Percentiles rank a stretch among this genome's conserved stretches.
Conservation (phyloP, 2,329 filamentous ascomycete species). For the Fusarium cyanostomum region DNA sequence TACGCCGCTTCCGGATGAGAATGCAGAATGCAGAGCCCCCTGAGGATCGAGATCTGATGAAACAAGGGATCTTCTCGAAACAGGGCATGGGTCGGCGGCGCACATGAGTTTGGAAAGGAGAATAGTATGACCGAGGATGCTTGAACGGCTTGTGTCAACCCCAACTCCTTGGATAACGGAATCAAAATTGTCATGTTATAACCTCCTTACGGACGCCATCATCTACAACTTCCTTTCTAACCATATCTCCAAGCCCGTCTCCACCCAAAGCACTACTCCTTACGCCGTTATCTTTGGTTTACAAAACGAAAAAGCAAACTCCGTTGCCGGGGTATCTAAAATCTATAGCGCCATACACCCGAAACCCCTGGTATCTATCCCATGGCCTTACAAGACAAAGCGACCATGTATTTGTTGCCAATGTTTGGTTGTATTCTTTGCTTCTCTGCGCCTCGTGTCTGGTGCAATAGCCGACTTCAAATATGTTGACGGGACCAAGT, state of each 20-base stretch:
- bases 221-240: no score
- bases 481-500: constrained; percentile 13
- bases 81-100: background rate
- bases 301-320: background rate
- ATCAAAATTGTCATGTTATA: no score
- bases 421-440: background rate
- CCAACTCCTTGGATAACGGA: no score
- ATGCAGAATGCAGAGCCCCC: background rate
- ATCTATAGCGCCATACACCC: background rate
- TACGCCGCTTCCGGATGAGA: background rate
- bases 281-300: background rate
- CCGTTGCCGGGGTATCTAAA: background rate
- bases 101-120: background rate
- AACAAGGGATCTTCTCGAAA: background rate
- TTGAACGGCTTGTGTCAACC: no score
- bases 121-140: no score
- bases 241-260: no score
- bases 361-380: background rate
- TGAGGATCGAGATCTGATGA: background rate
- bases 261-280: no score
- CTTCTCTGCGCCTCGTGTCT: background rate
- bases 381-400: background rate
- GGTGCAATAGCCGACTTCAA: constrained; percentile 5
- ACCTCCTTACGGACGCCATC: no score
- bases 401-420: background rate